Evolutionary conservation across 306 rosid species (phyloP).

Genomic region (Arachis hypogaea): DNA sequence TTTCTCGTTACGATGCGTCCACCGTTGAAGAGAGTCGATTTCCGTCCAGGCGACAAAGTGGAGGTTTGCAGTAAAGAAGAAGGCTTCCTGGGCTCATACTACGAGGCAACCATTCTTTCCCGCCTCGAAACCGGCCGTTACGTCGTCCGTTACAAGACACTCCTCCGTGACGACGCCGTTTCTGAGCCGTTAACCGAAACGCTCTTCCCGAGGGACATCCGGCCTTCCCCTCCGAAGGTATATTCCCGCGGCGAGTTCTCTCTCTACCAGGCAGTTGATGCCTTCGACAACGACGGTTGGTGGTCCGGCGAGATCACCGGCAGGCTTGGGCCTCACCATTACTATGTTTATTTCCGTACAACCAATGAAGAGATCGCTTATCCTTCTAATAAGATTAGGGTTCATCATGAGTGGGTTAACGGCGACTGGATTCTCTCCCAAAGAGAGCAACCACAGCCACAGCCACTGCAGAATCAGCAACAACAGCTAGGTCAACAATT

Average conservation of each 20-base stretch:
- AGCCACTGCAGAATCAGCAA: no score
- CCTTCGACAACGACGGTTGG: constrained; percentile 60
- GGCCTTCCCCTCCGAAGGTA: constrained; percentile 43
- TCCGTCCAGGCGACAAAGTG: not conserved
- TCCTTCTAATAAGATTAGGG: constrained; percentile 24
- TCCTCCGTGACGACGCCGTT: constrained; percentile 40
- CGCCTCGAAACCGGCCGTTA: constrained; percentile 31
- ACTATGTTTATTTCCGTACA: constrained; percentile 32
- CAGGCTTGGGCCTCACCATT: not conserved
- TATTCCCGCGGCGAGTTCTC: not conserved
- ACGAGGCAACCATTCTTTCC: not conserved
- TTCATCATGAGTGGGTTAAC: constrained; percentile 40
- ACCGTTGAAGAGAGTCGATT: not conserved
- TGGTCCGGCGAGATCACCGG: constrained; percentile 46
- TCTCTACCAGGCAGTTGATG: constrained; percentile 44
- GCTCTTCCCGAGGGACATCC: constrained; percentile 36
- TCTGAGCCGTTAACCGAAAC: constrained; percentile 21
- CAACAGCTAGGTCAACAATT: not conserved
- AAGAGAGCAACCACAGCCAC: not conserved
- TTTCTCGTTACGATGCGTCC: not conserved
- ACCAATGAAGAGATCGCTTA: constrained; percentile 15
- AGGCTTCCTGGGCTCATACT: constrained; percentile 3
- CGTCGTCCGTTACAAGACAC: constrained; percentile 38
- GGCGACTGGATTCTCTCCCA: constrained; percentile 40
- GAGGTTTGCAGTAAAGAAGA: not conserved